Evolutionary conservation across 2,329 filamentous ascomycete species (phyloP), one percentile per base, ranked within the genome.

Genomic region (Coniosporium tulheliwenetii): DNA sequence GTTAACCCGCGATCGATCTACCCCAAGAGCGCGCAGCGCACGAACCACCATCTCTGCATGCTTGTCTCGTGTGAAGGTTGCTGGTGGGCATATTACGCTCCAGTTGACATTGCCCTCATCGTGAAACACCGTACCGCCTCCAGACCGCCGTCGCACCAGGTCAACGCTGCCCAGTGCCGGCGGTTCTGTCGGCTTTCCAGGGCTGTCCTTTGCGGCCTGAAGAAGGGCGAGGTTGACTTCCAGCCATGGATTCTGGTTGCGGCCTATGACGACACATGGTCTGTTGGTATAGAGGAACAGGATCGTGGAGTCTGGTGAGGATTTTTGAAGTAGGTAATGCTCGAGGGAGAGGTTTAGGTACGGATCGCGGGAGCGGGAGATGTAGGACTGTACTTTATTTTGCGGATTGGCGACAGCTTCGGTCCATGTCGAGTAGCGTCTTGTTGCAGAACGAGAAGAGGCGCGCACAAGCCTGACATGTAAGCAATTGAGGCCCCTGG

Each of bases 231-330:
- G 70, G 56, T 93, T 84, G 45, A 85, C 78, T 64, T 98, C 91
- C 8, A 85, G 70, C 91, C 89, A 98, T 41, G 91, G 91, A 58
- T 98, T 98, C 65, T 98, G 91, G 59, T 98, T 98, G 44, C 91
- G 79, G 36, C 91, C 91, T 49, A 98, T 80, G 55, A 98, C 79
- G 44, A 98, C 73, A 57, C 84, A 86, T 1, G 89, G 86, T 32
- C 75, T 63, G 62, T 98, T 96, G 52, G 77, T 74, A 64, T 96
- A 98, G 39, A 95, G 73, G 42, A 96, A 82, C 2, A 96, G 73
- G 39, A 96, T 62, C 10, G 74, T 80, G 10, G 85, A 85, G 44
- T 81, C 73, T 5, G 76, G 67, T 1, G 79, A 73, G 0, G 81
- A 79, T 41, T 77, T 76, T 51, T 84, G 77, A 7, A 96, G 74